phyloP scores from a whole-genome alignment of 1,284 basidiomycete species.

The Ceratobasidium papillatum region DNA sequence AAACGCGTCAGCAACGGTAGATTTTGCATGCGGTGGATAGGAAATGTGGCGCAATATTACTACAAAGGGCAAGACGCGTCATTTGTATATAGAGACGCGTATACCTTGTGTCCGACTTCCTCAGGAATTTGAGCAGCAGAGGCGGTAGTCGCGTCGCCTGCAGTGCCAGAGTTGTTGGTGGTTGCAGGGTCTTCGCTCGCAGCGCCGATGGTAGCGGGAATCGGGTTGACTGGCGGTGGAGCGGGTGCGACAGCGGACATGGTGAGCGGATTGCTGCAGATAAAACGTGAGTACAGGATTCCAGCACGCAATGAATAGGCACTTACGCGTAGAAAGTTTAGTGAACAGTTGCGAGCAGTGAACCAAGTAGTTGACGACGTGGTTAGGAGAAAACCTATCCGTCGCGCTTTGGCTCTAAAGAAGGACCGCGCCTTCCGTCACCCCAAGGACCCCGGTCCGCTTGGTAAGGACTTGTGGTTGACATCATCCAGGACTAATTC shows the following conservation, averaged over 20 bases:
- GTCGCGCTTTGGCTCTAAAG: conserved; percentile 31
- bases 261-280: conserved; percentile 31
- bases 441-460: conserved; percentile 22
- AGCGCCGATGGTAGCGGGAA: conserved; percentile 35
- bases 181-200: conserved; percentile 34
- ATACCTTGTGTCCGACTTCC: conserved; percentile 39
- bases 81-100: background rate
- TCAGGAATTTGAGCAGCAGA: conserved; percentile 30
- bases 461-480: background rate
- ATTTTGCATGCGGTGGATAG: background rate
- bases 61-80: conserved; percentile 1
- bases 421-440: conserved; percentile 22
- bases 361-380: conserved; percentile 42
- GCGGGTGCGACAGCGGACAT: conserved; percentile 41
- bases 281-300: background rate
- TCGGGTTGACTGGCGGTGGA: conserved; percentile 39
- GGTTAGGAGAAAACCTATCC: conserved; percentile 39
- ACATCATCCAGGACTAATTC: conserved; percentile 39
- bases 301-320: background rate
- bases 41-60: conserved; percentile 24
- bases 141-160: conserved; percentile 38
- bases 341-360: conserved; percentile 36
- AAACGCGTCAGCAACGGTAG: conserved; percentile 32
- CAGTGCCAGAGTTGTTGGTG: conserved; percentile 37
- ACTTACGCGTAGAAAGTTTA: conserved; percentile 39